Conservation (phyloP, 495 filamentous ascomycete genomes). For the Aspergillus sclerotiicarbonarius region DNA sequence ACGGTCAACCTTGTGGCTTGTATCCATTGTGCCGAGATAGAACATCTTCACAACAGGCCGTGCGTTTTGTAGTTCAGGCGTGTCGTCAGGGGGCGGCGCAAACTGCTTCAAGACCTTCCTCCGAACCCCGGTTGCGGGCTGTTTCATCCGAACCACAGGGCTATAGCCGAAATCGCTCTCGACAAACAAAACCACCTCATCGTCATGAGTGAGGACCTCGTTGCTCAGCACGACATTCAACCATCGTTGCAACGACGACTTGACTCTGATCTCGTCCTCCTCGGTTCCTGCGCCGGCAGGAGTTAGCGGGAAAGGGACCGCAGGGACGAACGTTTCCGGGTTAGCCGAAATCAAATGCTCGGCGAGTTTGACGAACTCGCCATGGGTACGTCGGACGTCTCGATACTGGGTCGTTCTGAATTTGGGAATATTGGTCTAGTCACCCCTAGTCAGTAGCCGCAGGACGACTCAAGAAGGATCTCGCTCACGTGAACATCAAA, state of each 20-base stretch:
- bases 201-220: constrained; percentile 89
- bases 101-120: constrained; percentile 98
- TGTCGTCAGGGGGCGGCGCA: constrained; percentile 95
- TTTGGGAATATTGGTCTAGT: constrained; percentile 91
- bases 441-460: constrained; percentile 15
- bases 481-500: constrained; percentile 92
- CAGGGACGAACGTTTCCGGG: constrained; percentile 96
- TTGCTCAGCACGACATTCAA: constrained; percentile 88
- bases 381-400: constrained; percentile 91
- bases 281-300: constrained; percentile 95
- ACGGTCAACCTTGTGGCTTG: constrained; percentile 90
- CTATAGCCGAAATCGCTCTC: constrained; percentile 99
- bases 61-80: constrained; percentile 86
- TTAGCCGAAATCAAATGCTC: constrained; percentile 94
- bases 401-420: constrained; percentile 98
- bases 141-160: constrained; percentile 90
- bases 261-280: constrained; percentile 89
- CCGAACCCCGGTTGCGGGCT: constrained; percentile 93
- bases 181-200: constrained; percentile 95
- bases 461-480: constrained; percentile 8
- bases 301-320: constrained; percentile 85
- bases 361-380: constrained; percentile 91
- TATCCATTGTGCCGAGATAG: constrained; percentile 92
- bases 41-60: constrained; percentile 92
- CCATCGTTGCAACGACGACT: constrained; percentile 89